Evolutionary conservation across 306 rosid genomes (phyloP).

Genomic region (Adenanthera pavonina): DNA sequence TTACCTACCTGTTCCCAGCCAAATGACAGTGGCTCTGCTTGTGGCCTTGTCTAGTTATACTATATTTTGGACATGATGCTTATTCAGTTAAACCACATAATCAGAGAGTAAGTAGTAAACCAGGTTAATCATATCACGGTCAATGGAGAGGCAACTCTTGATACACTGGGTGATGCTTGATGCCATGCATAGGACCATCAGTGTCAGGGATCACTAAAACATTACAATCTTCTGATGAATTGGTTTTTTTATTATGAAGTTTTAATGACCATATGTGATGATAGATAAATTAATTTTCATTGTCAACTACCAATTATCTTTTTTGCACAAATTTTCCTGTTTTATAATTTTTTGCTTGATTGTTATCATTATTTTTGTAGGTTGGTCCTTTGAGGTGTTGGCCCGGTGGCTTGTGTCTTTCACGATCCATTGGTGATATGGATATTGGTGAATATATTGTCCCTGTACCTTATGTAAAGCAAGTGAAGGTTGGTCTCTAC

Average conservation of each 20-base stretch:
- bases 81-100: constrained; percentile 10
- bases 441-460: constrained; percentile 92
- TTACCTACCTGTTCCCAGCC: neutral
- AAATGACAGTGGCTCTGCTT: neutral
- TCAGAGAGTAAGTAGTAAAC: constrained; percentile 24
- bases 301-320: neutral
- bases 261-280: constrained; percentile 29
- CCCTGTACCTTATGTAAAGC: constrained; percentile 93
- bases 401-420: constrained; percentile 99
- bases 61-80: constrained; percentile 13
- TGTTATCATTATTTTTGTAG: constrained; percentile 47
- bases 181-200: constrained; percentile 20
- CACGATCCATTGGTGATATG: constrained; percentile 91
- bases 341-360: constrained; percentile 5
- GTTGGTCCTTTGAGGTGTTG: constrained; percentile 96
- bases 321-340: neutral
- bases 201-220: neutral
- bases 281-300: constrained; percentile 14
- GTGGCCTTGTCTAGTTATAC: neutral
- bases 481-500: constrained; percentile 74
- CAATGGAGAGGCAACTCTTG: neutral
- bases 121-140: constrained; percentile 30
- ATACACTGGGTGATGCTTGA: constrained; percentile 21
- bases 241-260: constrained; percentile 21
- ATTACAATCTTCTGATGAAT: constrained; percentile 1